Percentiles rank a stretch among this genome's conserved stretches.
phyloP scores from a whole-genome alignment of 306 rosid genomes.

The apple (Malus domestica) region DNA sequence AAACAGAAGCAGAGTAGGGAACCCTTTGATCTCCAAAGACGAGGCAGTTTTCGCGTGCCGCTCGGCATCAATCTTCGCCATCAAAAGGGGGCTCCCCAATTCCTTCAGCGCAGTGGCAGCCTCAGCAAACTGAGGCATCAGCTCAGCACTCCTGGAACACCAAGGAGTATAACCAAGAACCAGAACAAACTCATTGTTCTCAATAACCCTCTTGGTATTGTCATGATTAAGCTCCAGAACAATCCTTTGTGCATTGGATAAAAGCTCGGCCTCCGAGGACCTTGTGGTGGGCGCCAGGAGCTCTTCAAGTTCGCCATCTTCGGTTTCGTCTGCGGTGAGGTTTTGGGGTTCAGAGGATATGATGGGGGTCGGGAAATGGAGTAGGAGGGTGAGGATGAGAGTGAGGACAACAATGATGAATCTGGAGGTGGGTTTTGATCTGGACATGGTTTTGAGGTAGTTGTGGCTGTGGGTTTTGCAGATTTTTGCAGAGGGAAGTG shows the following conservation, averaged over 20 bases:
- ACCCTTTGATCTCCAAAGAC: slow-evolving; percentile 69
- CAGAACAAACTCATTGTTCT: slow-evolving; percentile 62
- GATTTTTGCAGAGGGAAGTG: not conserved
- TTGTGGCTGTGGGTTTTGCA: not conserved
- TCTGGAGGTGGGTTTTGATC: slow-evolving; percentile 42
- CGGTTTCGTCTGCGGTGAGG: slow-evolving; percentile 20
- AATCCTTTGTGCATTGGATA: slow-evolving; percentile 82
- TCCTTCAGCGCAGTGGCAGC: slow-evolving; percentile 76
- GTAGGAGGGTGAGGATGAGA: slow-evolving; percentile 51
- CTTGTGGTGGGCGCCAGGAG: slow-evolving; percentile 38
- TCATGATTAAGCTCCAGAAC: slow-evolving; percentile 73
- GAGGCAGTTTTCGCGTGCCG: slow-evolving; percentile 73
- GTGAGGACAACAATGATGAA: slow-evolving; percentile 36
- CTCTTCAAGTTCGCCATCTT: slow-evolving; percentile 55
- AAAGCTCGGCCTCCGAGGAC: slow-evolving; percentile 68
- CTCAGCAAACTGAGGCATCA: slow-evolving; percentile 94
- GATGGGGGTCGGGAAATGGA: slow-evolving; percentile 21
- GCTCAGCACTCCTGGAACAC: slow-evolving; percentile 93
- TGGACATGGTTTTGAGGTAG: slow-evolving; percentile 24
- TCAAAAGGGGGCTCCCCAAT: slow-evolving; percentile 51
- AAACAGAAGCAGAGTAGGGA: slow-evolving; percentile 78
- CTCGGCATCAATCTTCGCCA: slow-evolving; percentile 91
- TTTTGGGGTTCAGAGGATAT: slow-evolving; percentile 30
- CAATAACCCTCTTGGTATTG: slow-evolving; percentile 54
- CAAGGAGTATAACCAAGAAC: slow-evolving; percentile 94